A percentile compares a stretch with the other conserved stretches of the same genome.
Conservation (phyloP, 116 monocot genomes). For the Trichopus zeylanicus region DNA sequence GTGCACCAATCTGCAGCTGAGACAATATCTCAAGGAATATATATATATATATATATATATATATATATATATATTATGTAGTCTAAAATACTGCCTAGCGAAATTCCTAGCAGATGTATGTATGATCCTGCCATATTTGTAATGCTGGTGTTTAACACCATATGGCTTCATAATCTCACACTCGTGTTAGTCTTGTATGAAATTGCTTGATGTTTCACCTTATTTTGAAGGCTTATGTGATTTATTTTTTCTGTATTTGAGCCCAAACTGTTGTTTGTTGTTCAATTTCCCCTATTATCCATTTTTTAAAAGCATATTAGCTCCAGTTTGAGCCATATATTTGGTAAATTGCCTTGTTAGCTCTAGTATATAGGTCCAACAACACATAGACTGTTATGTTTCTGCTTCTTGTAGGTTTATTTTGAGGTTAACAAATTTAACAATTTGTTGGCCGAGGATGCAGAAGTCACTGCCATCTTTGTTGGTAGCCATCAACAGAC, state of each 20-base stretch:
- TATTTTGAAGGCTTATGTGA: background rate
- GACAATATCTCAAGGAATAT: conserved; percentile 54
- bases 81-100: conserved; percentile 61
- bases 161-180: too few relatives aligned
- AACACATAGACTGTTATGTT: conserved; percentile 1
- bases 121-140: background rate
- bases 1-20: conserved; percentile 55
- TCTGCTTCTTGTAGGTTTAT: conserved; percentile 48
- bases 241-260: too few relatives aligned
- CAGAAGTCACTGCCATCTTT: conserved; percentile 45
- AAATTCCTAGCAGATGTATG: conserved; percentile 84
- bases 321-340: too few relatives aligned
- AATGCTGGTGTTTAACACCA: background rate
- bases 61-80: conserved; percentile 47
- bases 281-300: too few relatives aligned
- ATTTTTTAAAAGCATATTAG: too few relatives aligned
- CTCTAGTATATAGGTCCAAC: background rate
- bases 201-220: too few relatives aligned
- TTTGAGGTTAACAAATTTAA: conserved; percentile 56
- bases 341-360: too few relatives aligned
- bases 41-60: too few relatives aligned
- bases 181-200: too few relatives aligned
- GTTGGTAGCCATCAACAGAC: conserved; percentile 37
- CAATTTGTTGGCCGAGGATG: conserved; percentile 28
- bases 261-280: too few relatives aligned